Percentiles rank a stretch among this genome's conserved stretches.
These are phyloP conservation scores for Chlamydomonas sp. DNA, from an alignment of 139 green algal species.

Conservation along the genomic window DNA sequence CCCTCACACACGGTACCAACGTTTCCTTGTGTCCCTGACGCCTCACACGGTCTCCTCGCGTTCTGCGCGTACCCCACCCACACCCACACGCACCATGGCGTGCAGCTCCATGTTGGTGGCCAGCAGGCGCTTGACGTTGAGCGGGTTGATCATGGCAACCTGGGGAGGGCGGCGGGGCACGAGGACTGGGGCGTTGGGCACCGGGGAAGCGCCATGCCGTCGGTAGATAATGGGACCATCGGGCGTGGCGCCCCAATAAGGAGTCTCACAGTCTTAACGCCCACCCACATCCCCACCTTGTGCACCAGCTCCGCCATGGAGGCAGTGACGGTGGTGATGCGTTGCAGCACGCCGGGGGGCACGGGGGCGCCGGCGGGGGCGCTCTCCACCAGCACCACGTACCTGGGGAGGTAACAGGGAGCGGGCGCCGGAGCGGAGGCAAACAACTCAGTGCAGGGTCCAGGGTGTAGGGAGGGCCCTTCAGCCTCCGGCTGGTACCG, in stretches of 20 bases:
- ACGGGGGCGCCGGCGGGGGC: not conserved
- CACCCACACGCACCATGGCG: slow-evolving; percentile 9
- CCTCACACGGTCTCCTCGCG: no score
- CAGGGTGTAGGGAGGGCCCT: not conserved
- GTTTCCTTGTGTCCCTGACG: not conserved
- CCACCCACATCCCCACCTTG: not conserved
- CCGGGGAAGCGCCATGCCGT: no score
- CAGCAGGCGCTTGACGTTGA: slow-evolving; percentile 28
- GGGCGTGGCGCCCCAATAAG: no score
- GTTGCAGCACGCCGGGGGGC: slow-evolving; percentile 1
- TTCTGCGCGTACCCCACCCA: not conserved
- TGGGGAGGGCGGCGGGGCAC: not conserved
- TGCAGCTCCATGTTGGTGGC: slow-evolving; percentile 38
- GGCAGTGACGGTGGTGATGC: slow-evolving; percentile 33
- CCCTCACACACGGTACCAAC: not conserved
- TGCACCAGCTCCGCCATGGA: slow-evolving; percentile 36
- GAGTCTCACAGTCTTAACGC: no score
- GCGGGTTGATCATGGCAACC: slow-evolving; percentile 35
- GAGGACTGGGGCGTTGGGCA: not conserved
- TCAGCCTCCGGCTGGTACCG: not conserved
- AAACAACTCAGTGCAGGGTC: not conserved
- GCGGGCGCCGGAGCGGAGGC: not conserved
- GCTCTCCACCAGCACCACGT: slow-evolving; percentile 37
- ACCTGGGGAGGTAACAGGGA: not conserved
- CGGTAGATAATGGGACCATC: no score